Conservation (phyloP, 768 basidiomycete genomes). For the Serendipita sp. region DNA sequence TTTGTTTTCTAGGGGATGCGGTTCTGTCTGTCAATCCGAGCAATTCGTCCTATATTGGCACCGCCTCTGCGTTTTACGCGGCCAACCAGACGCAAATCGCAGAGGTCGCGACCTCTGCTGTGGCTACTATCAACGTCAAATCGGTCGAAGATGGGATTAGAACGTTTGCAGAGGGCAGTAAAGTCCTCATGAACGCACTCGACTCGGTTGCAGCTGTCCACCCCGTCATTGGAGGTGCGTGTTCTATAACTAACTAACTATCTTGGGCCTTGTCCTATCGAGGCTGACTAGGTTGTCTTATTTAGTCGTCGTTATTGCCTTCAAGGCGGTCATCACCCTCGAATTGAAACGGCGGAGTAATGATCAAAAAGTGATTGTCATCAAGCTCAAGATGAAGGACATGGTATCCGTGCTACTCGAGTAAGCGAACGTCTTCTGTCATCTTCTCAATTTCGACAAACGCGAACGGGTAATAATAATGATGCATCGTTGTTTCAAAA, state of each 20-base stretch:
- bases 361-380: constrained; percentile 30
- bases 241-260: too few relatives aligned
- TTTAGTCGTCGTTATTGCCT: constrained; percentile 34
- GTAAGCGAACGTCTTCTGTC: constrained; percentile 19
- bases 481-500: too few relatives aligned
- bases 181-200: constrained; percentile 17
- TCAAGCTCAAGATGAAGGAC: constrained; percentile 36
- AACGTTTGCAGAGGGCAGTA: constrained; percentile 16
- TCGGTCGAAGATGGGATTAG: constrained; percentile 14
- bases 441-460: constrained; percentile 18
- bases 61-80: too few relatives aligned
- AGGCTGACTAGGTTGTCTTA: not conserved
- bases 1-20: too few relatives aligned
- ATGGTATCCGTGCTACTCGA: constrained; percentile 34
- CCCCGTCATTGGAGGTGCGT: constrained; percentile 18
- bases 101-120: too few relatives aligned
- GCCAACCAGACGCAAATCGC: too few relatives aligned
- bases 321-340: constrained; percentile 34
- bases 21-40: too few relatives aligned
- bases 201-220: constrained; percentile 19
- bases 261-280: too few relatives aligned
- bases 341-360: constrained; percentile 36
- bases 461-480: too few relatives aligned
- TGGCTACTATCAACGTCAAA: constrained; percentile 5
- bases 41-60: too few relatives aligned